Conservation (phyloP, 1,284 basidiomycete species). For the Volvariella volvacea region DNA sequence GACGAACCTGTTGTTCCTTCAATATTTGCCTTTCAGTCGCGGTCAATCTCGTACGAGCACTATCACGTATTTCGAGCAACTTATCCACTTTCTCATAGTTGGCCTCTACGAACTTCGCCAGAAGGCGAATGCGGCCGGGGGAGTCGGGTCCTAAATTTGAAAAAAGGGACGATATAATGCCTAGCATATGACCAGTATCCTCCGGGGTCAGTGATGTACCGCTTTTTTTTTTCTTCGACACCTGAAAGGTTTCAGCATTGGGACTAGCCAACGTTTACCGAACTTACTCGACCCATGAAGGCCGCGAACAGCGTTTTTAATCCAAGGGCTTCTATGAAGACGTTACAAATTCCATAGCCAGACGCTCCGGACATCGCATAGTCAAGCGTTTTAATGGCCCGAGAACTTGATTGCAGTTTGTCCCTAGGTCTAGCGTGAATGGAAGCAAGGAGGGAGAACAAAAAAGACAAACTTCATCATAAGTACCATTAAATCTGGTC, state of each 20-base stretch:
- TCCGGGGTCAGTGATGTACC: slow-evolving; percentile 58
- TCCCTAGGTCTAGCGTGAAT: slow-evolving; percentile 43
- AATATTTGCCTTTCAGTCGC: slow-evolving; percentile 59
- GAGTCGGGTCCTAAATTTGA: slow-evolving; percentile 88
- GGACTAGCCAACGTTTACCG: not conserved
- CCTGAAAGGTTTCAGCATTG: slow-evolving; percentile 21
- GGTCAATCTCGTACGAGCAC: slow-evolving; percentile 52
- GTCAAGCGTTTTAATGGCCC: slow-evolving; percentile 87
- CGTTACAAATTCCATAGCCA: slow-evolving; percentile 73
- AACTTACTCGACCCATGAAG: slow-evolving; percentile 85
- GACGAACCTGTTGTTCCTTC: slow-evolving; percentile 55
- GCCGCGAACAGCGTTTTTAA: slow-evolving; percentile 85
- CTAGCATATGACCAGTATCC: slow-evolving; percentile 83
- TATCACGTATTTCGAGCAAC: slow-evolving; percentile 81
- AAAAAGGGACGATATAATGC: slow-evolving; percentile 84
- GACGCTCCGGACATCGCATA: slow-evolving; percentile 82
- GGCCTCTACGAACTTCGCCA: slow-evolving; percentile 90
- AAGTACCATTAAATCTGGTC: slow-evolving; percentile 93
- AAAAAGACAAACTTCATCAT: slow-evolving; percentile 77
- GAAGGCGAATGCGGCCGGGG: slow-evolving; percentile 70
- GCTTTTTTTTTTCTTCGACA: slow-evolving; percentile 54
- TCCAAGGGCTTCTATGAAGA: slow-evolving; percentile 84
- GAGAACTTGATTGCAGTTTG: slow-evolving; percentile 72
- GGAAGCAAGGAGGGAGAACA: slow-evolving; percentile 2
- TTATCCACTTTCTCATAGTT: slow-evolving; percentile 93